Conservation (phyloP, 1,284 basidiomycete genomes). For the Rhodotorula sp. region DNA sequence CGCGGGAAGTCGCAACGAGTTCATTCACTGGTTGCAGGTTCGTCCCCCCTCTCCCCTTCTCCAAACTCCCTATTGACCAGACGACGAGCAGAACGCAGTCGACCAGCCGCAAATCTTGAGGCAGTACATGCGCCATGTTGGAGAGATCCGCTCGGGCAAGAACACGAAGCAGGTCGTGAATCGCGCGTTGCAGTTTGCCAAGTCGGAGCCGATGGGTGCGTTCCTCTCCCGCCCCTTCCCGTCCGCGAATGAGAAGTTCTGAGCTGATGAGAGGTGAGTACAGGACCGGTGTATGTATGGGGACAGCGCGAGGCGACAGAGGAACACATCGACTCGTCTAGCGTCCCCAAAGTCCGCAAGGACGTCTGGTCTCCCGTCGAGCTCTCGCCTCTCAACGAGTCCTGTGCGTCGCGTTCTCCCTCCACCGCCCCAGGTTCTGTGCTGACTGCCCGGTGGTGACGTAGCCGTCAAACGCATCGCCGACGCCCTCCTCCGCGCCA, state of each 20-base stretch:
- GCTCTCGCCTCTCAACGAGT: slow-evolving; percentile 56
- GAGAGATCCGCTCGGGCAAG: slow-evolving; percentile 60
- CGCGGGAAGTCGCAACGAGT: slow-evolving; percentile 64
- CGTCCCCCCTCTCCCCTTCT: not conserved
- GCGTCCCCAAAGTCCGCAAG: slow-evolving; percentile 20
- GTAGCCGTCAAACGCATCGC: slow-evolving; percentile 56
- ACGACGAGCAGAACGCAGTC: slow-evolving; percentile 53
- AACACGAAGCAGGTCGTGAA: slow-evolving; percentile 52
- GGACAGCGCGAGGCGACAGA: slow-evolving; percentile 68
- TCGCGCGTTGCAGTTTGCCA: slow-evolving; percentile 63
- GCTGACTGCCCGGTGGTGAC: not conserved
- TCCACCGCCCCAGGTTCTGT: not conserved
- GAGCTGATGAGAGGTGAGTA: too few relatives aligned
- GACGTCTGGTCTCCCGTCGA: slow-evolving; percentile 57
- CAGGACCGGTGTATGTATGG: slow-evolving; percentile 69
- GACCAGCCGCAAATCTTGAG: slow-evolving; percentile 67
- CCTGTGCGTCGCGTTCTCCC: slow-evolving; percentile 48
- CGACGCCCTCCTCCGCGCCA: slow-evolving; percentile 56
- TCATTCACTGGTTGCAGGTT: slow-evolving; percentile 68
- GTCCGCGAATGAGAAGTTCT: too few relatives aligned
- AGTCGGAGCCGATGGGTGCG: slow-evolving; percentile 58
- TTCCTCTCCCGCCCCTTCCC: not conserved
- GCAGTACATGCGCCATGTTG: slow-evolving; percentile 67
- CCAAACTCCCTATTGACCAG: not conserved
- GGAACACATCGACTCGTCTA: slow-evolving; percentile 57